Conservation (phyloP, 148 eudicot genomes). For the Talinum fruticosum region DNA sequence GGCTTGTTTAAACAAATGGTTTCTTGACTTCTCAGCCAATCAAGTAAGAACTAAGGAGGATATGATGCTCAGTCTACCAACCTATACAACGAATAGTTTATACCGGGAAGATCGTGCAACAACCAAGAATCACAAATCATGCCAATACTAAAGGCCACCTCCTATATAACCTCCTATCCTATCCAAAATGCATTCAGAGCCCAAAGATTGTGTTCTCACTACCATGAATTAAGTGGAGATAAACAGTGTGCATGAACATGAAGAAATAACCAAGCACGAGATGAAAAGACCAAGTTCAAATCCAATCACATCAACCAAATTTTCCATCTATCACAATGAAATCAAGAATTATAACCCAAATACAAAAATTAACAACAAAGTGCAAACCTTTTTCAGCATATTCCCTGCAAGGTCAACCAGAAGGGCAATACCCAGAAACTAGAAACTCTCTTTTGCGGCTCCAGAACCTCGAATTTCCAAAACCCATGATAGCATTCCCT, state of each 20-base stretch:
- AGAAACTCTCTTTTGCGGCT: slow-evolving; percentile 27
- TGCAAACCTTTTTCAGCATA: slow-evolving; percentile 32
- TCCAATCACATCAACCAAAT: neutral
- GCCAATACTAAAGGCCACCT: neutral
- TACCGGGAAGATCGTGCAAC: neutral
- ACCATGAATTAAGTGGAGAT: slow-evolving; percentile 4
- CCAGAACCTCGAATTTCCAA: slow-evolving; percentile 41
- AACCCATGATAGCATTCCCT: slow-evolving; percentile 55
- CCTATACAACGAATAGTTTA: too few species aligned
- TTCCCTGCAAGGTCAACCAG: slow-evolving; percentile 38
- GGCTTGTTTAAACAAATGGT: neutral
- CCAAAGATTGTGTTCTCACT: neutral
- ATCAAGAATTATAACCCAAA: slow-evolving; percentile 1
- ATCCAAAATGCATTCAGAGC: neutral
- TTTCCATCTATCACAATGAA: neutral
- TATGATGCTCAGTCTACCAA: too few species aligned
- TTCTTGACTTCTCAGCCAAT: neutral
- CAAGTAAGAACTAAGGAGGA: too few species aligned
- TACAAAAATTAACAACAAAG: slow-evolving; percentile 5
- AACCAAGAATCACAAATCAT: neutral
- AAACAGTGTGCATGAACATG: slow-evolving; percentile 1
- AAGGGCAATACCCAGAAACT: slow-evolving; percentile 39
- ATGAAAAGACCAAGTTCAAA: neutral
- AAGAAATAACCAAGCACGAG: neutral
- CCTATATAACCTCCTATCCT: neutral